Evolutionary conservation across 441 rosid genomes (phyloP).

Genomic region (Gossypium schwendimanii): DNA sequence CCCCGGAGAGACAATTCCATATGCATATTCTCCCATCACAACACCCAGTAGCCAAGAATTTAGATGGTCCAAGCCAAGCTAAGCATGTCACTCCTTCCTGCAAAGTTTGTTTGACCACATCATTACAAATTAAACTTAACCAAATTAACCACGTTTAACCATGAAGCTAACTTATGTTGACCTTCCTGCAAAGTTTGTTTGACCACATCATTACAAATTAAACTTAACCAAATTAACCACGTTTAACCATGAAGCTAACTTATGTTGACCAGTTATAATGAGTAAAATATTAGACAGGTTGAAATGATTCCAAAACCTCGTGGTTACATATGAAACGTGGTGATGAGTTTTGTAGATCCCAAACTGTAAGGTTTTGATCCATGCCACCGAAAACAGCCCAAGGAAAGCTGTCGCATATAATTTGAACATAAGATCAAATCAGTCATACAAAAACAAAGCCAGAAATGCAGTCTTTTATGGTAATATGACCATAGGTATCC

Average conservation of each 20-base stretch:
- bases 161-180: not conserved
- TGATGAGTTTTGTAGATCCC: constrained; percentile 71
- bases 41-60: constrained; percentile 65
- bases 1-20: constrained; percentile 77
- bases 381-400: constrained; percentile 84
- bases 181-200: constrained; percentile 37
- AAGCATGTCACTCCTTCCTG: constrained; percentile 75
- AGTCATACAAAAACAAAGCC: not conserved
- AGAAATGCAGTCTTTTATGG: not conserved
- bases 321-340: constrained; percentile 69
- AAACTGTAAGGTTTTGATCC: constrained; percentile 73
- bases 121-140: not conserved
- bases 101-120: not conserved
- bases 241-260: not conserved
- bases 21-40: constrained; percentile 59
- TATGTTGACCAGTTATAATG: not conserved
- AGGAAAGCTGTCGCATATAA: constrained; percentile 33
- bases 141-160: not conserved
- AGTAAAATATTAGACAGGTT: not conserved
- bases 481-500: not conserved
- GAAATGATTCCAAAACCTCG: constrained; percentile 36
- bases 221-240: not conserved
- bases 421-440: not conserved
- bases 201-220: not conserved
- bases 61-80: constrained; percentile 65